phyloP scores from a whole-genome alignment of 495 filamentous ascomycete species.

The Talaromyces nanjingensis region DNA sequence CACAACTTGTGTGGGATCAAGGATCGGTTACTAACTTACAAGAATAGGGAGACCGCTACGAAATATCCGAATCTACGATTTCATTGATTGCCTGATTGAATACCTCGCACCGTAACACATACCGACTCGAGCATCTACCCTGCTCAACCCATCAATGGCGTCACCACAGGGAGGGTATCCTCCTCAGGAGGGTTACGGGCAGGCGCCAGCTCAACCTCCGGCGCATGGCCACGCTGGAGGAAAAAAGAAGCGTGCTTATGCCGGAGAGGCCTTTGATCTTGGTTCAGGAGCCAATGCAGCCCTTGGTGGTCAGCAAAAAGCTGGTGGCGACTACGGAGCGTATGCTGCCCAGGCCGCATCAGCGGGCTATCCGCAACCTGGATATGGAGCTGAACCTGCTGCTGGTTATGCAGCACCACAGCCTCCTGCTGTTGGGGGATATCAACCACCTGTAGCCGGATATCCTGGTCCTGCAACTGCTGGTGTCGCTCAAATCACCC shows the following conservation, averaged over 20 bases:
- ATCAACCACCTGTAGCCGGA: slow-evolving; percentile 59
- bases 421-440: slow-evolving; percentile 40
- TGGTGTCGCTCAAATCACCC: slow-evolving; percentile 67
- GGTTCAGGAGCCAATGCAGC: slow-evolving; percentile 82
- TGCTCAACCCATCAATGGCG: slow-evolving; percentile 31
- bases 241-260: slow-evolving; percentile 88
- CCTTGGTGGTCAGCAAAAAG: slow-evolving; percentile 48
- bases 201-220: slow-evolving; percentile 32
- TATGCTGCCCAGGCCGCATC: slow-evolving; percentile 46
- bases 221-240: slow-evolving; percentile 39
- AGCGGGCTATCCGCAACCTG: slow-evolving; percentile 47
- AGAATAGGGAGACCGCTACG: background rate
- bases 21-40: background rate
- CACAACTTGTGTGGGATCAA: slow-evolving; percentile 5
- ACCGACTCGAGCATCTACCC: background rate
- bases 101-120: background rate
- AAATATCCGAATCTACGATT: background rate
- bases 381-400: slow-evolving; percentile 44
- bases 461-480: slow-evolving; percentile 51
- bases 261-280: slow-evolving; percentile 89
- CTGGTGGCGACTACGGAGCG: slow-evolving; percentile 47
- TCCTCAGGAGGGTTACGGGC: slow-evolving; percentile 45
- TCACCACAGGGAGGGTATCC: slow-evolving; percentile 61
- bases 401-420: slow-evolving; percentile 20
- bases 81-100: background rate